phyloP scores from a whole-genome alignment of 768 basidiomycete species.

The Lentinula sp. region DNA sequence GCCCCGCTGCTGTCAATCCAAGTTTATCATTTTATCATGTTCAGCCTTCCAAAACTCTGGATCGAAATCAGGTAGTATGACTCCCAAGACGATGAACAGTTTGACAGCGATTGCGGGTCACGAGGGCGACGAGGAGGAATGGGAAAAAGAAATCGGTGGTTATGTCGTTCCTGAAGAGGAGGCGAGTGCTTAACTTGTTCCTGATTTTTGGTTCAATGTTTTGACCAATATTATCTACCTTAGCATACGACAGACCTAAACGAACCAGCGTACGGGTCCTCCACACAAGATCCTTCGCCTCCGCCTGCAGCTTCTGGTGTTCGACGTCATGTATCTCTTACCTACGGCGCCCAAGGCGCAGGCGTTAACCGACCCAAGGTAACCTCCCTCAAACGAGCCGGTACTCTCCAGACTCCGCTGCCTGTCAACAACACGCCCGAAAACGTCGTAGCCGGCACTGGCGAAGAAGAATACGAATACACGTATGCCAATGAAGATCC shows the following conservation, averaged over 20 bases:
- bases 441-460: conserved; percentile 15
- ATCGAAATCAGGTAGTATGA: conserved; percentile 53
- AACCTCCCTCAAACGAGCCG: conserved; percentile 61
- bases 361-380: conserved; percentile 42
- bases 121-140: conserved; percentile 85
- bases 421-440: conserved; percentile 32
- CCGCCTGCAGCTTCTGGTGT: conserved; percentile 68
- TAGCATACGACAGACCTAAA: conserved; percentile 16
- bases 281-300: conserved; percentile 51
- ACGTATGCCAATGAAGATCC: conserved; percentile 42
- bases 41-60: conserved; percentile 47
- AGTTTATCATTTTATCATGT: conserved; percentile 8
- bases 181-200: background rate
- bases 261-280: conserved; percentile 51
- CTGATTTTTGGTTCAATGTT: background rate
- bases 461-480: conserved; percentile 54
- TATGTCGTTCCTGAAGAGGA: conserved; percentile 38
- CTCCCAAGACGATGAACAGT: conserved; percentile 74
- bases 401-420: conserved; percentile 60
- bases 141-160: conserved; percentile 71
- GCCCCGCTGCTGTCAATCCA: background rate
- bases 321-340: conserved; percentile 76
- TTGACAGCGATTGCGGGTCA: conserved; percentile 81
- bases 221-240: background rate
- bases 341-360: conserved; percentile 56